phyloP scores from a whole-genome alignment of 176 grass and related monocot genomes.

The Cocos nucifera region DNA sequence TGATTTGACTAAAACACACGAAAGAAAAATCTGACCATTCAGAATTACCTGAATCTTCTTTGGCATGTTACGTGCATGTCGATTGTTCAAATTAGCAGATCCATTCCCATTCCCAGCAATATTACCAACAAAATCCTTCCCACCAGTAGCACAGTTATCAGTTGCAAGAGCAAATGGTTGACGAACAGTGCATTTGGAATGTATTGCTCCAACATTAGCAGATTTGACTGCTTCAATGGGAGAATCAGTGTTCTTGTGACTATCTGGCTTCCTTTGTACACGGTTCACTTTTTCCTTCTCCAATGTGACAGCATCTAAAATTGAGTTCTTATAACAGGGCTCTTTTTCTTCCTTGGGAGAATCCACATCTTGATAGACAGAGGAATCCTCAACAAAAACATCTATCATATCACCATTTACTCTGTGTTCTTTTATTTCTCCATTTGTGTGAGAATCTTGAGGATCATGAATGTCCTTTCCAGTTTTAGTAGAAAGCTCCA shows the following conservation, averaged over 20 bases:
- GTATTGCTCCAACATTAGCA: slow-evolving; percentile 32
- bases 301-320: slow-evolving; percentile 20
- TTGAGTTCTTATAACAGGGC: slow-evolving; percentile 20
- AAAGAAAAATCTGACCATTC: background rate
- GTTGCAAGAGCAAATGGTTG: slow-evolving; percentile 50
- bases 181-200: slow-evolving; percentile 33
- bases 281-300: slow-evolving; percentile 21
- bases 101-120: slow-evolving; percentile 27
- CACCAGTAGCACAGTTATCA: slow-evolving; percentile 50
- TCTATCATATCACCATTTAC: too few species aligned
- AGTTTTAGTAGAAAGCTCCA: slow-evolving; percentile 5
- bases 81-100: slow-evolving; percentile 28
- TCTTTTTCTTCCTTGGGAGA: slow-evolving; percentile 38
- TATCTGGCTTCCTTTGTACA: slow-evolving; percentile 5
- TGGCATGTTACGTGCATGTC: slow-evolving; percentile 29
- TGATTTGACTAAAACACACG: background rate
- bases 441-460: background rate
- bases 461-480: slow-evolving; percentile 22
- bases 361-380: slow-evolving; percentile 31
- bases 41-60: slow-evolving; percentile 11
- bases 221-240: slow-evolving; percentile 25
- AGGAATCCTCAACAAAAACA: background rate
- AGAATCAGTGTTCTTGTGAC: slow-evolving; percentile 13
- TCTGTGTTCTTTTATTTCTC: too few species aligned
- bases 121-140: slow-evolving; percentile 31